phyloP scores from a whole-genome alignment of 1,139 yeast species.

The Diutina rugosa region DNA sequence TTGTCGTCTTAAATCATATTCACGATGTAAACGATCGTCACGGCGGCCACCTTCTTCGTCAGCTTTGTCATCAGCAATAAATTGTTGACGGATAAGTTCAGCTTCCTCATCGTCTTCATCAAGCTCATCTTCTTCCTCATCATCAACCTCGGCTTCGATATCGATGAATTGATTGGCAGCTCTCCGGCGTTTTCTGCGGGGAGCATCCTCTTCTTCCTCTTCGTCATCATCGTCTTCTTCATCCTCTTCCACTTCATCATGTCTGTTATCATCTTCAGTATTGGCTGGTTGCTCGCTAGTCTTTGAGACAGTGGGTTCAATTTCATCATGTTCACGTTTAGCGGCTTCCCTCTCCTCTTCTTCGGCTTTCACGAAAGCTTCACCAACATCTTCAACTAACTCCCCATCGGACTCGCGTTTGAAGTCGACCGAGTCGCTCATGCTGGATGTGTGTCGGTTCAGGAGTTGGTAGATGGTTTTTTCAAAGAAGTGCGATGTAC shows the following conservation, averaged over 20 bases:
- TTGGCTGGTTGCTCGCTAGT: slow-evolving; percentile 5
- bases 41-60: slow-evolving; percentile 30
- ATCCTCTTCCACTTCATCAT: slow-evolving; percentile 29
- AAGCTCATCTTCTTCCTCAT: slow-evolving; percentile 90
- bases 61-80: slow-evolving; percentile 61
- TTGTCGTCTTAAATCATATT: slow-evolving; percentile 81
- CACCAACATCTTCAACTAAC: not conserved
- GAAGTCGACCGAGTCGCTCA: not conserved
- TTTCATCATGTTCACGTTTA: slow-evolving; percentile 4
- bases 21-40: slow-evolving; percentile 74
- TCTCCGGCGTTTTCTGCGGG: slow-evolving; percentile 53
- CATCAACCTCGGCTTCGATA: slow-evolving; percentile 98
- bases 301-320: slow-evolving; percentile 5
- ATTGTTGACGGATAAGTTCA: slow-evolving; percentile 73
- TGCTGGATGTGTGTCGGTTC: not conserved
- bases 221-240: slow-evolving; percentile 55
- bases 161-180: slow-evolving; percentile 80
- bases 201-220: slow-evolving; percentile 34
- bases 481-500: not conserved
- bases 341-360: slow-evolving; percentile 7
- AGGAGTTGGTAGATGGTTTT: not conserved
- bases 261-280: slow-evolving; percentile 8
- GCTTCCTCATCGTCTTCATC: slow-evolving; percentile 81
- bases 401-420: slow-evolving; percentile 2
- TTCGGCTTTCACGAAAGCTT: slow-evolving; percentile 3